Percentiles rank a stretch among this genome's conserved stretches.
Conservation (phyloP, 1,139 yeast genomes). For the Debaryomycetaceae sp. region DNA sequence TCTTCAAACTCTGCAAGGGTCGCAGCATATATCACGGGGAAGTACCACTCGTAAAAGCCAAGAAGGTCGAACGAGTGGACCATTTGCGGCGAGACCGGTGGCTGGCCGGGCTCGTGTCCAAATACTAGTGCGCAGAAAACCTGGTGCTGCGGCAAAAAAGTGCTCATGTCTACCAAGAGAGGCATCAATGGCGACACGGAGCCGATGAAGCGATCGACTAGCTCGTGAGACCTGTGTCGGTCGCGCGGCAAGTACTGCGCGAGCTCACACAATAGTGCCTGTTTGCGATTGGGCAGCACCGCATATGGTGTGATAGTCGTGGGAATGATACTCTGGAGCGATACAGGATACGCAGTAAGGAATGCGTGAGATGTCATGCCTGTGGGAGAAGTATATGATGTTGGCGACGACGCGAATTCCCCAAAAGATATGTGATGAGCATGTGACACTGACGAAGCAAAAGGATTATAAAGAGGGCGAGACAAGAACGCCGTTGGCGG, state of each 20-base stretch:
- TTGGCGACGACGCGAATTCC: no score
- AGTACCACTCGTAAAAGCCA: conserved; percentile 37
- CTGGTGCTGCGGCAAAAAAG: conserved; percentile 37
- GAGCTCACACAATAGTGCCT: not conserved
- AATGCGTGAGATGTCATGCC: no score
- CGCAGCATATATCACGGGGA: conserved; percentile 43
- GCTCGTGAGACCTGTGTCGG: conserved; percentile 37
- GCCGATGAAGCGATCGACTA: conserved; percentile 35
- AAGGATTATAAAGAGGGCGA: no score
- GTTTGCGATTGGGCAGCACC: no score
- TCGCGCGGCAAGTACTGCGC: conserved; percentile 18
- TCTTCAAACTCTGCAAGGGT: conserved; percentile 47
- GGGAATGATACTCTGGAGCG: no score
- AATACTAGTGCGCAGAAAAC: conserved; percentile 31
- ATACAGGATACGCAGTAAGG: no score
- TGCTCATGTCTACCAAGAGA: conserved; percentile 30
- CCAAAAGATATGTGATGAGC: no score
- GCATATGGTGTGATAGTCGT: no score
- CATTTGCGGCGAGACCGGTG: conserved; percentile 1
- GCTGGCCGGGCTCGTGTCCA: conserved; percentile 1
- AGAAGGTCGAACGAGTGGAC: conserved; percentile 18
- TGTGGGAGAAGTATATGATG: no score
- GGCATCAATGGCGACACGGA: conserved; percentile 49
- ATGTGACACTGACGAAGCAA: no score
- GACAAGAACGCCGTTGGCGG: no score